A percentile compares a stretch with the other conserved stretches of the same genome.
These are phyloP conservation scores for Phyllosticta citriasiana DNA, from an alignment of 2,329 filamentous ascomycete genomes.

Conservation along the genomic window DNA sequence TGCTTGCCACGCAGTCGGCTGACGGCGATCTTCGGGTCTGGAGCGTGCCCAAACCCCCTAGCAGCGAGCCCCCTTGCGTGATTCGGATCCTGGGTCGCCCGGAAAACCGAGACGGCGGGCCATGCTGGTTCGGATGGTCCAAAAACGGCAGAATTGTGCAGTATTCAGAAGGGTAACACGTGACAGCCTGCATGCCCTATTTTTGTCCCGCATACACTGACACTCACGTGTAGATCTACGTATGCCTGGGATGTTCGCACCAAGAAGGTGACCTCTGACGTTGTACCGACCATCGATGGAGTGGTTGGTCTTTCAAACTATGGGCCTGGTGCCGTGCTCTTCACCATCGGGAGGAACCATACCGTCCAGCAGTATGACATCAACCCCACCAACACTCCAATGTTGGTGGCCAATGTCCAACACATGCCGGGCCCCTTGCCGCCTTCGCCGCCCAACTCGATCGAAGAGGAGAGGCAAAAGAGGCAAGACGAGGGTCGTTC, in stretches of 20 bases:
- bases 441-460: constrained; percentile 71
- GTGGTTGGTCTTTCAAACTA: constrained; percentile 78
- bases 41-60: constrained; percentile 80
- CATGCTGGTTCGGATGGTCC: constrained; percentile 97
- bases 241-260: constrained; percentile 81
- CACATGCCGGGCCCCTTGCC: constrained; percentile 71
- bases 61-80: constrained; percentile 69
- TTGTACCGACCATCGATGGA: constrained; percentile 73
- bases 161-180: constrained; percentile 73
- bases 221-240: constrained; percentile 10
- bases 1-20: constrained; percentile 86
- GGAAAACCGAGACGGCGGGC: constrained; percentile 57
- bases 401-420: constrained; percentile 78
- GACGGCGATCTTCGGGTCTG: constrained; percentile 91
- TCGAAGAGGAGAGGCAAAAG: constrained; percentile 53
- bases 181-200: constrained; percentile 7
- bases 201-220: constrained; percentile 15
- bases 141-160: constrained; percentile 96
- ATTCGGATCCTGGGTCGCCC: constrained; percentile 77
- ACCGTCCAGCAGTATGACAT: constrained; percentile 94
- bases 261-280: constrained; percentile 89
- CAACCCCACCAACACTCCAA: constrained; percentile 56
- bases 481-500: constrained; percentile 19
- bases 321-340: constrained; percentile 81
- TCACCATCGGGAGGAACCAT: constrained; percentile 79